These are phyloP conservation scores for Fulvia fulva DNA, from an alignment of 2,329 filamentous ascomycete species.

Conservation along the genomic window DNA sequence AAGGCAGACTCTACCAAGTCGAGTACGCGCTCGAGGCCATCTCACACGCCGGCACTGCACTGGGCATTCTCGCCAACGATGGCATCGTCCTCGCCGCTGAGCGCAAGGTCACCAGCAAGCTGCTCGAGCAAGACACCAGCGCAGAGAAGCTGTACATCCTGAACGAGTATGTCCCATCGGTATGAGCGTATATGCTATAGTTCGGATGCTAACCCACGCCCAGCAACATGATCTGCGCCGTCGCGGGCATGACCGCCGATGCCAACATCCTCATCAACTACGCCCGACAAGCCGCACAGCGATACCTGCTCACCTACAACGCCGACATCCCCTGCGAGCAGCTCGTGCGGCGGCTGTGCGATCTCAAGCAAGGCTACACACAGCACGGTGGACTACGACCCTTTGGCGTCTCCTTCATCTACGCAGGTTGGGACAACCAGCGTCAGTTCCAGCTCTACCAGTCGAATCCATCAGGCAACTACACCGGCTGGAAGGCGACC, in stretches of 20 bases:
- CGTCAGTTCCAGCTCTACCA: slow-evolving; percentile 98
- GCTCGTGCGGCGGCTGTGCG: slow-evolving; percentile 91
- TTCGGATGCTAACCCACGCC: slow-evolving; percentile 12
- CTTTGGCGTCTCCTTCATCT: slow-evolving; percentile 99
- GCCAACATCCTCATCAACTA: slow-evolving; percentile 99
- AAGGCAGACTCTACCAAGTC: slow-evolving; percentile 97
- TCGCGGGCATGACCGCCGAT: slow-evolving; percentile 98
- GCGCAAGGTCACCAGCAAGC: slow-evolving; percentile 98
- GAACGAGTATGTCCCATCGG: slow-evolving; percentile 69
- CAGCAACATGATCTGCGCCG: slow-evolving; percentile 99
- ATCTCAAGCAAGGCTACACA: slow-evolving; percentile 98
- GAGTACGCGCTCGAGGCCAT: slow-evolving; percentile 99
- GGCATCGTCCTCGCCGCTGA: slow-evolving; percentile 97
- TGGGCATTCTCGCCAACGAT: slow-evolving; percentile 95
- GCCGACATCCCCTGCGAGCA: slow-evolving; percentile 99
- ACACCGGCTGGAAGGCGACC: slow-evolving; percentile 98
- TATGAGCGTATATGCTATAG: background rate
- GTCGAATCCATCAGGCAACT: slow-evolving; percentile 98
- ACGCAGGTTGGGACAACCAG: slow-evolving; percentile 94
- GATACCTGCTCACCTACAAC: slow-evolving; percentile 98
- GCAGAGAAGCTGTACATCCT: slow-evolving; percentile 99
- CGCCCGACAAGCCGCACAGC: slow-evolving; percentile 92
- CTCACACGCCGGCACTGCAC: slow-evolving; percentile 93
- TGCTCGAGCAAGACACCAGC: slow-evolving; percentile 97
- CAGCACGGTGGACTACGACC: slow-evolving; percentile 97